Conservation (phyloP, 2,329 filamentous ascomycete species). For the Nemania serpens region DNA sequence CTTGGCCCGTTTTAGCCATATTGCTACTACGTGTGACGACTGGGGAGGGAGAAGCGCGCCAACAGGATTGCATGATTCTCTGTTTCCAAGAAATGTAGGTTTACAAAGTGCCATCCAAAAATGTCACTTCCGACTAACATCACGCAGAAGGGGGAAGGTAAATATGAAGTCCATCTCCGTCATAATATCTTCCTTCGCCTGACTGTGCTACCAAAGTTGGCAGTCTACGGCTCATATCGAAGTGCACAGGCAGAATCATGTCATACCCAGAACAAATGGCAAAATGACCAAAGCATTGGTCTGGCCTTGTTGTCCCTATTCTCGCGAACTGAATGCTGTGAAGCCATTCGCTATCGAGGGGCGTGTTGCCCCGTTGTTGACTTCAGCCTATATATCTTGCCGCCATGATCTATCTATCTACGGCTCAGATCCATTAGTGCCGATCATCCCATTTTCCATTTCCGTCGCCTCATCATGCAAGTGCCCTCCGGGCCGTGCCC, state of each 20-base stretch:
- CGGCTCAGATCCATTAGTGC: neutral
- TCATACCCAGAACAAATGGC: neutral
- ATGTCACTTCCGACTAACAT: too few species aligned
- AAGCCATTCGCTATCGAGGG: constrained; percentile 5
- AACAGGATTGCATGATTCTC: neutral
- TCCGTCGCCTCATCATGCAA: neutral
- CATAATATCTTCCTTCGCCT: too few species aligned
- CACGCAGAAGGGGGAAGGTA: too few species aligned
- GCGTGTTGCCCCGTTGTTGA: constrained; percentile 5
- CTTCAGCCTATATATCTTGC: constrained; percentile 26
- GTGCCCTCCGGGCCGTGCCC: neutral
- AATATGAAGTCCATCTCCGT: too few species aligned
- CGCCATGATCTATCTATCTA: constrained; percentile 11
- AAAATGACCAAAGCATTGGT: neutral
- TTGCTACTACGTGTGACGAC: neutral
- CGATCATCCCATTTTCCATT: neutral
- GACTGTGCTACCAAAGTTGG: too few species aligned
- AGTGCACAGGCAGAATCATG: neutral
- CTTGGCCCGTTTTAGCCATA: constrained; percentile 20
- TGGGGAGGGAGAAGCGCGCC: neutral
- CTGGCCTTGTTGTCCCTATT: constrained; percentile 1
- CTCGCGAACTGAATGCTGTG: neutral
- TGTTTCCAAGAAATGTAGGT: too few species aligned
- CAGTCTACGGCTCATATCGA: too few species aligned
- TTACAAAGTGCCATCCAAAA: neutral